Evolutionary conservation across 306 rosid genomes (phyloP), one percentile per base, ranked within the genome.

Genomic region (Begonia loranthoides): DNA sequence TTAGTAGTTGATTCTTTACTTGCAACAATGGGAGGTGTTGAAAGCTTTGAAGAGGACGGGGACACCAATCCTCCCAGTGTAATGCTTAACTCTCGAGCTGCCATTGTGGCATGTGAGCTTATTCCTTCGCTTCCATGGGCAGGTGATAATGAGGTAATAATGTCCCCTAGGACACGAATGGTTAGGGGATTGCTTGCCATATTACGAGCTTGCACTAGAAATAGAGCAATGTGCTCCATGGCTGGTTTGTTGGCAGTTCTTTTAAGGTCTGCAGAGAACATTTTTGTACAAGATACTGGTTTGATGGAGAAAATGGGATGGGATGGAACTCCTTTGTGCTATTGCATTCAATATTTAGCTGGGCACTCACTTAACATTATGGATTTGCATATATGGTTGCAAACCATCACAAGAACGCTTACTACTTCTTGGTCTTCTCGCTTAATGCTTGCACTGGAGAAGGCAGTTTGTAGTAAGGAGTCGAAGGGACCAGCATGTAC

Each of bases 11-110:
- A 90, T 68, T 86, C 99, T 12, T 95, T 90, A 57, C 85, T 90
- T 70, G 93, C 94, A 36, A 90, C 95, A 56, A 90, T 90, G 99
- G 99, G 99, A 41, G 99, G 99, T 51, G 99, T 90, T 69, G 95
- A 90, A 83, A 82, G 99, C 61, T 90, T 80, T 67, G 92, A 86
- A 70, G 95, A 78, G 72, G 92, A 86, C 49, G 99, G 74, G 69
- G 92, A 79, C 57, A 63, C 79, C 62, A 90, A 90, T 71, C 99
- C 95, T 70, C 95, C 99, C 33, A 86, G 99, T 16, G 99, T 90
- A 62, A 90, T 90, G 99, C 77, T 90, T 46, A 90, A 86, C 67
- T 90, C 99, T 55, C 81, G 95, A 43, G 99, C 95, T 66, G 95
- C 95, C 64, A 83, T 83, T 64, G 99, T 90, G 19, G 59, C 99